Base-by-base conservation (phyloP, 345 rosid genomes). In the Gossypium australe region DNA sequence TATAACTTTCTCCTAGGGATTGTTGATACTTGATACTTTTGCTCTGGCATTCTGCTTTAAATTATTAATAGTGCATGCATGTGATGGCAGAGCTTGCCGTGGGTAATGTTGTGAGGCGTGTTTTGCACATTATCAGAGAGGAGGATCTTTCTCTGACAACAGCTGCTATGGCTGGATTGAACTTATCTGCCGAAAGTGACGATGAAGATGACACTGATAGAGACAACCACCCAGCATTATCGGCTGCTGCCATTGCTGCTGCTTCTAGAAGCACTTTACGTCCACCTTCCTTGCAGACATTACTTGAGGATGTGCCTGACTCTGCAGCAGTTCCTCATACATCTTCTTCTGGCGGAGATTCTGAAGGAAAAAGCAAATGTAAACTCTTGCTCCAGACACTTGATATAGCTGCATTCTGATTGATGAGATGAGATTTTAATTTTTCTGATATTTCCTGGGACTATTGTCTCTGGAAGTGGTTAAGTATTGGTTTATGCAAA, bases 321-420 rank as follows among this genome's bases (percentile, higher is more conserved):
- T 83, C 93, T 34, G 86, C 87, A 8, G 86, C 91, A 77, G 58
- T 86, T 67, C 93, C 91, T 72, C 94, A 77, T 58, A 75, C 94
- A 70, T 87, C 92, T 68, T 93, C 97, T n/a, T 93, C 98, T 7
- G 98, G 97, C 27, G 99, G 97, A 85, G 98, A 96, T 83, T 92
- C 99, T 52, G 99, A 96, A 83, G 97, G 97, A 80, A 93, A 88
- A 89, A 89, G 92, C 87, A 96, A 93, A 86, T 90, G 94, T 90
- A 58, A 77, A 84, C 48, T 12, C 72, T 66, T n/a, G 9, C 16
- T 9, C 7, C 1, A 16, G 49, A 51, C 45, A 27, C 25, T 29
- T 69, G 3, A 27, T 70, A 25, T 27, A n/a, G 17, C 47, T 70
- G 47, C 48, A 70, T 51, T 70, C 4, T n/a, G 25, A 20, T 70